Base-by-base conservation (phyloP, 495 filamentous ascomycete genomes). In the Hypoxylon lienhwacheense region DNA sequence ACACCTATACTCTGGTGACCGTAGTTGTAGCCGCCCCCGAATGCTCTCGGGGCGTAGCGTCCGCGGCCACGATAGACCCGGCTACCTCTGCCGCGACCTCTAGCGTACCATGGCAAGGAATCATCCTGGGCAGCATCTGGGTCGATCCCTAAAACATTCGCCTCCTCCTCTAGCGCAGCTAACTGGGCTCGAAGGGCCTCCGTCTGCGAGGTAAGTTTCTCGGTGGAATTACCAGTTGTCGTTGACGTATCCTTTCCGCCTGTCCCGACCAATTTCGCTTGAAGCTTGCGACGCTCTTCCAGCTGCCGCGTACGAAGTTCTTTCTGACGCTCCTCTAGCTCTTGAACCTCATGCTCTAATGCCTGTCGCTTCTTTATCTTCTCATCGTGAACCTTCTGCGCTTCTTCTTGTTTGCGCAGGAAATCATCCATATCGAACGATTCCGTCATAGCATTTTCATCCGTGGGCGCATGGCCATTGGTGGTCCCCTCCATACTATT, bases 121-220 rank as follows among this genome's bases (percentile, higher is more conserved):
- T 65, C 77, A 61, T 70, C 77, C 48, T 66, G 70, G 67, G 57
- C 39, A 7, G 65, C 61, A 33, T 77, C 66, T 20, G 75, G 77
- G 65, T 95, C 86, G 28, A 96, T 76, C 5, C 91, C 91, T 8
- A 96, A 71, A 19, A 76, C 82, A 62, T 85, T 80, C 0, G 93
- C 93, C 69, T 97, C 92, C 6, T 85, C 88, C 68, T 97, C 86
- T 15, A 98, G 73, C 5, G 81, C 81, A 1, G 89, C 89, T 12
- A 98, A 69, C 64, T 96, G 87, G 0, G 87, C 88, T 42, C 85
- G 83, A 17, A 97, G 74, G 6, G 85, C 78, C 14, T 76, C 77
- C 1, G 74, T 73, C 12, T 76, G 70, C 10, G 53, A 68, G 26
- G 47, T 65, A 5, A 71, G 60, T 26, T 72, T 67, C 41, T 37